Conservation (phyloP, 2,329 filamentous ascomycete genomes). For the Penicillium sp. region DNA sequence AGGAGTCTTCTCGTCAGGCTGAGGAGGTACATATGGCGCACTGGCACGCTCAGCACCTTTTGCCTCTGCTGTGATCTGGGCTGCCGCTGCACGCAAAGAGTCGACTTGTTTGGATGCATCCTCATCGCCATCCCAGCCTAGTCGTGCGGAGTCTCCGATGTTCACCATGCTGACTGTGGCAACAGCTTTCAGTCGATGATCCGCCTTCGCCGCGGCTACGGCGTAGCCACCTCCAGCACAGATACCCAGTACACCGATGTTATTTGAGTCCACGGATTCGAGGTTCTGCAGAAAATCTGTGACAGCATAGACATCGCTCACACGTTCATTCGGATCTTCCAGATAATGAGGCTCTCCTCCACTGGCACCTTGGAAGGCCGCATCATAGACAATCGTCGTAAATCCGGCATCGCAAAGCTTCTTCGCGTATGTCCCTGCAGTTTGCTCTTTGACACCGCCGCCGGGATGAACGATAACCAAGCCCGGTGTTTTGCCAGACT, state of each 20-base stretch:
- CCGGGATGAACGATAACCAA: no score
- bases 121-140: slow-evolving; percentile 12
- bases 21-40: slow-evolving; percentile 2
- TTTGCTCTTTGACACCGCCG: slow-evolving; percentile 30
- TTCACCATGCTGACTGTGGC: slow-evolving; percentile 34
- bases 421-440: slow-evolving; percentile 34
- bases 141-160: slow-evolving; percentile 31
- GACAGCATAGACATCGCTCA: slow-evolving; percentile 37
- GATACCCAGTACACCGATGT: slow-evolving; percentile 43
- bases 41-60: slow-evolving; percentile 17
- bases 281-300: slow-evolving; percentile 31
- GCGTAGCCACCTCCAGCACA: slow-evolving; percentile 40
- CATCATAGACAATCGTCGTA: slow-evolving; percentile 37
- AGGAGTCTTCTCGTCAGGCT: background rate
- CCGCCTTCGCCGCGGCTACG: slow-evolving; percentile 35
- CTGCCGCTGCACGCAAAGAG: slow-evolving; percentile 6
- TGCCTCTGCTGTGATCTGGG: slow-evolving; percentile 11
- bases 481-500: no score
- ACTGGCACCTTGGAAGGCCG: slow-evolving; percentile 40
- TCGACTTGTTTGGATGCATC: slow-evolving; percentile 3
- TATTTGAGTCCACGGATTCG: slow-evolving; percentile 28
- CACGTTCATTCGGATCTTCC: slow-evolving; percentile 40
- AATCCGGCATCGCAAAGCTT: slow-evolving; percentile 35
- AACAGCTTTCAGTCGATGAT: slow-evolving; percentile 42
- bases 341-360: slow-evolving; percentile 37